Base-by-base conservation (phyloP, 2,329 filamentous ascomycete species). In the Cryphonectria naterciae region DNA sequence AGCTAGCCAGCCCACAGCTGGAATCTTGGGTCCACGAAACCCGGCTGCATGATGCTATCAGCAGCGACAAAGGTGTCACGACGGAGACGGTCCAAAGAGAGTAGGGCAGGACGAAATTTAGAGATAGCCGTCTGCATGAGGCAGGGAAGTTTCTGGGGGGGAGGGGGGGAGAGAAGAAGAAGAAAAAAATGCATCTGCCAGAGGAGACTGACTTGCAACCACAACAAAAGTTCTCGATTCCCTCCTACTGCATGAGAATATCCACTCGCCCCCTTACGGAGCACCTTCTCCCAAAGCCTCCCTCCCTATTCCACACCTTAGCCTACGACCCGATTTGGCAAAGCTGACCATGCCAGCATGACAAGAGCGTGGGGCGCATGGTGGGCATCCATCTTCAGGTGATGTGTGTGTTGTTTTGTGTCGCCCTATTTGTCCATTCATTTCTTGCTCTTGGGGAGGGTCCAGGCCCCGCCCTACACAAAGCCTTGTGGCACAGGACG, bases 311-410 rank as follows among this genome's bases (percentile, higher is more conserved):
- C 28, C 28, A 43, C 63, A 65, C n/a, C 15, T 41, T 65, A 32
- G 63, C 43, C 43, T 25, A 52, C 43, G 17, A 65, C 63, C 46
- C 63, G 43, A 65, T 65, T 43, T 52, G 63, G 63, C 43, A 65
- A 65, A 65, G 41, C 15, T 65, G 63, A 65, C 63, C 52, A 32
- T 43, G 63, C 22, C 46, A 49, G n/a, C 46, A 46, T 19, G 17
- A 17, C 43, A 46, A n/a, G 37, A 49, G 46, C 46, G 22, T 49
- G 46, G 46, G 22, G 7, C 46, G 3, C 32, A 32, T 32, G 17
- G 46, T 49, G 46, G 22, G 46, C 46, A 49, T n/a, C 22, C 28
- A 52, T 46, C 43, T 65, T 43, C 63, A 65, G n/a, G 39, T 43
- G 62, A 3, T 19, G 4, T n/a, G 10, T 65, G 41, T 52, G 62